Evolutionary conservation across 208 protist genomes (phyloP).

Genomic region (Leishmania aethiopica): DNA sequence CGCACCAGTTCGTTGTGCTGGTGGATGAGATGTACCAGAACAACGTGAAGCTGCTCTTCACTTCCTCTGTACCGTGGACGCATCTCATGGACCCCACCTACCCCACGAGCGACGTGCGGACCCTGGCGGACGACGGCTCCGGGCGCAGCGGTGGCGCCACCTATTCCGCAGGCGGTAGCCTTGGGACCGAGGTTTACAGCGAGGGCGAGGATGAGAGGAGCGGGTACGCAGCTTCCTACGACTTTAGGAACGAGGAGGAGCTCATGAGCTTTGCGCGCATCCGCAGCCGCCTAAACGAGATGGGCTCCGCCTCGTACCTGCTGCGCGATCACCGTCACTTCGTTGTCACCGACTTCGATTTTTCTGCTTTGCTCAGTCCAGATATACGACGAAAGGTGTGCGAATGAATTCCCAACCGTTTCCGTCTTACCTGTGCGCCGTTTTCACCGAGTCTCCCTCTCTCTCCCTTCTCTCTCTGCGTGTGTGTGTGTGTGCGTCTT

Average conservation of each 20-base stretch:
- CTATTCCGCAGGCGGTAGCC: not conserved
- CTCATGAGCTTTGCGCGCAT: slow-evolving; percentile 78
- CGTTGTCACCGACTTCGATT: slow-evolving; percentile 74
- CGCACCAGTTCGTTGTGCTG: slow-evolving; percentile 86
- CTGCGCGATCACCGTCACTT: slow-evolving; percentile 70
- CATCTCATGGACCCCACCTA: slow-evolving; percentile 43
- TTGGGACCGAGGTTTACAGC: slow-evolving; percentile 40
- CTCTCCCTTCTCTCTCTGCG: not conserved
- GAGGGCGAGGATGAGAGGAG: slow-evolving; percentile 87
- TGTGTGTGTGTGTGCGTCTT: no score
- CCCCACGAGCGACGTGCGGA: slow-evolving; percentile 2
- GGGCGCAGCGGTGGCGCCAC: not conserved
- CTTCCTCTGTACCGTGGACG: slow-evolving; percentile 71
- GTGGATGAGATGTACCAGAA: slow-evolving; percentile 91
- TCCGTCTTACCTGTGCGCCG: not conserved
- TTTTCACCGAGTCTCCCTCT: not conserved
- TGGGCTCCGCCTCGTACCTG: slow-evolving; percentile 74
- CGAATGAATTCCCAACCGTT: not conserved
- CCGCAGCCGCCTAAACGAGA: slow-evolving; percentile 74
- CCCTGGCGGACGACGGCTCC: slow-evolving; percentile 4
- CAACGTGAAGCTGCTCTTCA: slow-evolving; percentile 89
- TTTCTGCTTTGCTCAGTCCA: slow-evolving; percentile 41
- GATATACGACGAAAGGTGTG: slow-evolving; percentile 24
- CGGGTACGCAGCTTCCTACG: slow-evolving; percentile 54
- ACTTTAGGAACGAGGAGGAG: slow-evolving; percentile 81